Percentiles rank a stretch among this genome's conserved stretches.
Evolutionary conservation across 768 basidiomycete species (phyloP).

Genomic region (Calocybe cyanea): DNA sequence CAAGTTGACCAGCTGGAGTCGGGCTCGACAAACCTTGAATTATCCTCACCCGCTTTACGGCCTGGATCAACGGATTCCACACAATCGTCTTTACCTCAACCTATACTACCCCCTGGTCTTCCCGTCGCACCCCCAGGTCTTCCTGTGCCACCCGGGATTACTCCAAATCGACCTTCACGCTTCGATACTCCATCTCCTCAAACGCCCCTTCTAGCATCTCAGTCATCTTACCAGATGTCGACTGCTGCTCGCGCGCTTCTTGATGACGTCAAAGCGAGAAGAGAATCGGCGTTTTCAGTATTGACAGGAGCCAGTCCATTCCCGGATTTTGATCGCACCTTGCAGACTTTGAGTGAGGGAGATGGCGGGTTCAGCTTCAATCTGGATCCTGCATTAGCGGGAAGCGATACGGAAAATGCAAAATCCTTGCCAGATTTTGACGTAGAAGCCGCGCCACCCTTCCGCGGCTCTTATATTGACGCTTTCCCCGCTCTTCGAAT

Average conservation of each 20-base stretch:
- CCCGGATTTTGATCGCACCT: conserved; percentile 85
- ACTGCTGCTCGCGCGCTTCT: conserved; percentile 79
- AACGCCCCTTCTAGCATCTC: conserved; percentile 48
- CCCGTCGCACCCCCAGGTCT: conserved; percentile 47
- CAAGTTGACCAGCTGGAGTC: conserved; percentile 46
- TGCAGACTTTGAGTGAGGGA: conserved; percentile 64
- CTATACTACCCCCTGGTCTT: conserved; percentile 40
- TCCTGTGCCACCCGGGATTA: conserved; percentile 59
- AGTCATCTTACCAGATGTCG: conserved; percentile 81
- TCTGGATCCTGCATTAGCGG: conserved; percentile 73
- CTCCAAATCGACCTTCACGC: conserved; percentile 50
- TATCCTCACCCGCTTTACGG: conserved; percentile 22
- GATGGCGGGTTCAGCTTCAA: conserved; percentile 85
- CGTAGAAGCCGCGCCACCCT: conserved; percentile 48
- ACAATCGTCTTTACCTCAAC: conserved; percentile 16
- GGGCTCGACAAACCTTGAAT: conserved; percentile 39
- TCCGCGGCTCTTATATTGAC: conserved; percentile 63
- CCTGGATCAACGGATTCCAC: conserved; percentile 31
- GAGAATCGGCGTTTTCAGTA: conserved; percentile 49
- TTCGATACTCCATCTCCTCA: conserved; percentile 48
- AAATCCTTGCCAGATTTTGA: conserved; percentile 50
- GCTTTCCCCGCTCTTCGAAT: conserved; percentile 63
- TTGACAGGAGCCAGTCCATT: conserved; percentile 58
- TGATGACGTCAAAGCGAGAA: conserved; percentile 76
- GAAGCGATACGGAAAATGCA: conserved; percentile 34